Evolutionary conservation across 805 yeast species (phyloP).

Genomic region (Saccharomycopsis schoenii): DNA sequence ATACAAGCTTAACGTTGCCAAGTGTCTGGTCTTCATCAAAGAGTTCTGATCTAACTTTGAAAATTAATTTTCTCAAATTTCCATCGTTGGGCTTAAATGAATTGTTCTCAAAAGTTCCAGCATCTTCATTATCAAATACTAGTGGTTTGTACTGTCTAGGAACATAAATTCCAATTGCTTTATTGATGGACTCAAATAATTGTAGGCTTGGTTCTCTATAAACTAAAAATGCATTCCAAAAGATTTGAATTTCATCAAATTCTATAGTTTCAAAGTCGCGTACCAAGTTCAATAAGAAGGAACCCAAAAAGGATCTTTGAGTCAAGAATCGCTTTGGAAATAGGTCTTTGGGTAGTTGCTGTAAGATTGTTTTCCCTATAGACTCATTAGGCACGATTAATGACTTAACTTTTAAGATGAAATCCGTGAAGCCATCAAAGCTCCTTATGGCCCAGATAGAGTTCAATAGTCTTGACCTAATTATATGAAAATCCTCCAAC

Average conservation of each 20-base stretch:
- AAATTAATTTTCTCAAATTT: slow-evolving; percentile 20
- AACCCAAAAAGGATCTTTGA: slow-evolving; percentile 35
- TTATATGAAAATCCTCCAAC: slow-evolving; percentile 1
- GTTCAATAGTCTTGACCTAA: slow-evolving; percentile 22
- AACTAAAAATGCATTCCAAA: slow-evolving; percentile 34
- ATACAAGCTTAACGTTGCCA: slow-evolving; percentile 27
- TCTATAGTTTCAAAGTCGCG: slow-evolving; percentile 34
- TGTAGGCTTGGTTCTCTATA: slow-evolving; percentile 25
- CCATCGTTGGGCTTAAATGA: slow-evolving; percentile 24
- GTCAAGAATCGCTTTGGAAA: slow-evolving; percentile 25
- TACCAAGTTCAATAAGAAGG: slow-evolving; percentile 33
- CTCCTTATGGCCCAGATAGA: slow-evolving; percentile 39
- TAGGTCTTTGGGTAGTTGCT: slow-evolving; percentile 9
- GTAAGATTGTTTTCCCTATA: slow-evolving; percentile 25
- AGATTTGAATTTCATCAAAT: slow-evolving; percentile 35
- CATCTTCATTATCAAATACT: neutral
- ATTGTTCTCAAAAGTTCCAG: neutral
- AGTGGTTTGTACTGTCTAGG: neutral
- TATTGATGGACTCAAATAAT: neutral
- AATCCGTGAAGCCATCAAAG: slow-evolving; percentile 38
- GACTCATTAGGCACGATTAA: slow-evolving; percentile 29
- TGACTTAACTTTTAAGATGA: slow-evolving; percentile 25
- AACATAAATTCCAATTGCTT: neutral
- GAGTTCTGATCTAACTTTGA: slow-evolving; percentile 1
- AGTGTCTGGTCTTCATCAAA: neutral